Evolutionary conservation across 2,329 filamentous ascomycete genomes (phyloP).

Genomic region (Aspergillus thermomutatus): DNA sequence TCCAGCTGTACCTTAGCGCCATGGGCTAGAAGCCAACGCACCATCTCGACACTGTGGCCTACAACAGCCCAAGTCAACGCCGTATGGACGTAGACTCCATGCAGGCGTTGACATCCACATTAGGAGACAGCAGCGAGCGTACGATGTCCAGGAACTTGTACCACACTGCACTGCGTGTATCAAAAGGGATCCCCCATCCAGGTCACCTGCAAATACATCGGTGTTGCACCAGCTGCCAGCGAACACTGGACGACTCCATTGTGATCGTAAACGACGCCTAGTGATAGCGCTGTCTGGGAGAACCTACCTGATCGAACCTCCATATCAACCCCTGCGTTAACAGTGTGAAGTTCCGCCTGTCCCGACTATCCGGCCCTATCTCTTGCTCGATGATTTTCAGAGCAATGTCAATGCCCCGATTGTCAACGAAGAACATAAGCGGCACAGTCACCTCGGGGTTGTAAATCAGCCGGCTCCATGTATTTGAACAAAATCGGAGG

Average conservation of each 20-base stretch:
- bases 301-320: neutral
- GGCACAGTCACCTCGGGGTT: neutral
- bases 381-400: neutral
- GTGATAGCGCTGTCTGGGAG: neutral
- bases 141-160: neutral
- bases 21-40: neutral
- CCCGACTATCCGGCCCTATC: neutral
- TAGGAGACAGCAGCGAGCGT: neutral
- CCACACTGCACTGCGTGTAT: neutral
- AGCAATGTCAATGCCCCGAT: neutral
- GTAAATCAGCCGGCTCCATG: neutral
- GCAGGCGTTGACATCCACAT: neutral
- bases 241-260: neutral
- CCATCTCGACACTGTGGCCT: neutral
- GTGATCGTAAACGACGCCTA: neutral
- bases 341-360: neutral
- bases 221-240: neutral
- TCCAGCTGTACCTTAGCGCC: neutral
- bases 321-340: neutral
- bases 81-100: neutral
- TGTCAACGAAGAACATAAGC: neutral
- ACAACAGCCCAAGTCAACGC: neutral
- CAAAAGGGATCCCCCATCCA: neutral
- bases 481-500: neutral
- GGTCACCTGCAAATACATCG: neutral